A percentile compares a stretch with the other conserved stretches of the same genome.
Evolutionary conservation across 805 yeast species (phyloP).

Genomic region (Candida montana): DNA sequence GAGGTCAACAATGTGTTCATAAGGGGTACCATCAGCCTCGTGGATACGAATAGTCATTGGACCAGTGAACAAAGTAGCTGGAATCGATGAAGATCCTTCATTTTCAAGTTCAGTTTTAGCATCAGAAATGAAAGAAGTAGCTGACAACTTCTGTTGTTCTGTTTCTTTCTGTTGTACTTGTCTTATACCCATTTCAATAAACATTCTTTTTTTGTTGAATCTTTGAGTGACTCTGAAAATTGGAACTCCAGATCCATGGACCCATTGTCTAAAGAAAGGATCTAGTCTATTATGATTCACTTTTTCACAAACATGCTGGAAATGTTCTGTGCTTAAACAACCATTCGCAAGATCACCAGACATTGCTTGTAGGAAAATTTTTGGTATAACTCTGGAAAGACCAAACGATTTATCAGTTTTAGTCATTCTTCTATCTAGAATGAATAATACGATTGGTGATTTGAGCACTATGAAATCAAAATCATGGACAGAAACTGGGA

Average conservation of each 20-base stretch:
- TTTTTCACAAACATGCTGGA: conserved; percentile 90
- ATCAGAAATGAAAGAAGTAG: conserved; percentile 33
- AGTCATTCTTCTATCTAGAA: conserved; percentile 88
- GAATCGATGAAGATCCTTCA: conserved; percentile 10
- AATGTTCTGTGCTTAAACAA: conserved; percentile 72
- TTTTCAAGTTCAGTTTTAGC: conserved; percentile 25
- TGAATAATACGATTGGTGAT: conserved; percentile 79
- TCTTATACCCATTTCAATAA: conserved; percentile 89
- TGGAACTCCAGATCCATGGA: conserved; percentile 84
- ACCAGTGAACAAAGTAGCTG: conserved; percentile 60
- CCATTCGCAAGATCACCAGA: conserved; percentile 85
- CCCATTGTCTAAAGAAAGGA: conserved; percentile 89
- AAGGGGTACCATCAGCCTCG: conserved; percentile 98
- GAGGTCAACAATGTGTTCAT: conserved; percentile 91
- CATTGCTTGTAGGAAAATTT: conserved; percentile 89
- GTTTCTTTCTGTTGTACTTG: conserved; percentile 76
- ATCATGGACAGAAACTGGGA: conserved; percentile 60
- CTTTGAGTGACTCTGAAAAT: conserved; percentile 82
- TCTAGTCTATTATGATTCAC: conserved; percentile 85
- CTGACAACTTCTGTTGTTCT: conserved; percentile 29
- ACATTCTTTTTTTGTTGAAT: conserved; percentile 89
- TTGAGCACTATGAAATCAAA: conserved; percentile 68
- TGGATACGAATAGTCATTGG: conserved; percentile 96
- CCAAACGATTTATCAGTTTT: conserved; percentile 95
- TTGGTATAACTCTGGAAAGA: conserved; percentile 83